Percentiles rank a stretch among this genome's conserved stretches.
Conservation (phyloP, 1,284 basidiomycete species). For the Ganoderma leucocontextum region DNA sequence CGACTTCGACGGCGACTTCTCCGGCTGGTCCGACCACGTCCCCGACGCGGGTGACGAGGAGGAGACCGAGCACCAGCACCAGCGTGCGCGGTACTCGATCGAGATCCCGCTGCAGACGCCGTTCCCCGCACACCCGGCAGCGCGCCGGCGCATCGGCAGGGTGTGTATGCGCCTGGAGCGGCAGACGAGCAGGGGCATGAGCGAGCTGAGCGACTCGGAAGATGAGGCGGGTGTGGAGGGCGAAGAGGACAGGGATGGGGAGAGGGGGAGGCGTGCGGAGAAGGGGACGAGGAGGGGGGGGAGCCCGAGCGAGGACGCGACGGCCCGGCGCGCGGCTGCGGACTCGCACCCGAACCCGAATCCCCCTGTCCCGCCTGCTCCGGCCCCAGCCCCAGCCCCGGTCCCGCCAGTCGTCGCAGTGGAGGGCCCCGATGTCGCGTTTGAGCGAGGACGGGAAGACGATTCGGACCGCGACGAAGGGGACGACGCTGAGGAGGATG, state of each 20-base stretch:
- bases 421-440: conserved; percentile 9
- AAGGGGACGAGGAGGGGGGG: neutral
- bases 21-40: conserved; percentile 25
- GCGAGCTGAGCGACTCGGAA: conserved; percentile 36
- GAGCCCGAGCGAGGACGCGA: conserved; percentile 11
- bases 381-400: neutral
- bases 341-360: neutral
- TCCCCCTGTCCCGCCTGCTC: neutral
- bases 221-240: conserved; percentile 22
- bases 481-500: neutral
- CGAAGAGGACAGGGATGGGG: conserved; percentile 5
- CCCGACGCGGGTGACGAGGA: conserved; percentile 11
- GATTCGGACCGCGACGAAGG: conserved; percentile 1
- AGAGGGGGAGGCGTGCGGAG: conserved; percentile 6
- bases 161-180: conserved; percentile 38
- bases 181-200: conserved; percentile 39
- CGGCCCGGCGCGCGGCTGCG: neutral
- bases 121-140: conserved; percentile 38
- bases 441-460: neutral
- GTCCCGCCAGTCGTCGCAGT: conserved; percentile 12
- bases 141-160: conserved; percentile 40
- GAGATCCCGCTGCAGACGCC: conserved; percentile 39
- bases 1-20: conserved; percentile 20
- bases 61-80: neutral
- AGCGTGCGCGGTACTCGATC: conserved; percentile 22